Base-by-base conservation (phyloP, 768 basidiomycete genomes). In the Saitozyma podzolica region DNA sequence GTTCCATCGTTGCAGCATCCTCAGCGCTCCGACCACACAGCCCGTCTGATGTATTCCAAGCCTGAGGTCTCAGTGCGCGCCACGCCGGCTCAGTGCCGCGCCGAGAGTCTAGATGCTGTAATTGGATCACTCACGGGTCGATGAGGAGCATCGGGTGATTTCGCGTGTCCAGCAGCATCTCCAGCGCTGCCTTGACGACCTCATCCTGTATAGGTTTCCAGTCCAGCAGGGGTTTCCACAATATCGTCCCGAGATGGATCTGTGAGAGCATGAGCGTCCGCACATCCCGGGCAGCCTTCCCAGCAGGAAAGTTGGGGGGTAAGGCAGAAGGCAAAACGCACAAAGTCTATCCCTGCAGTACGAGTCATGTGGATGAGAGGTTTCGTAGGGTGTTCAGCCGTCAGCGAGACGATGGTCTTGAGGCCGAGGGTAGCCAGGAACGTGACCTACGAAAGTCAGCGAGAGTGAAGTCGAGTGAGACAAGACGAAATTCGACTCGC, bases 161-260 rank as follows among this genome's bases (percentile, higher is more conserved):
- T 20, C 69, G 40, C 37, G 55, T 57, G 58, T 74, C 70, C 39
- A 78, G 61, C 17, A 74, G 47, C 11, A 75, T 63, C 69, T 78
- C 76, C 29, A 78, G 65, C 2, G 72, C 61, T 5, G 68, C 50
- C 55, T 78, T 78, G 61, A 78, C 71, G 5, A 73, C 56, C 40
- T 78, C 74, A 50, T 78, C 74, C 41, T 67, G 67, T n/a, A 78
- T 72, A 6, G 76, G 76, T 58, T 71, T 72, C 71, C 72, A 76
- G 45, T 74, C 76, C 13, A 64, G 58, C 39, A 63, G 29, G 3
- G 66, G 66, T 50, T 69, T 51, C 65, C 72, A 78, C 8, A 73
- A 59, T 3, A 58, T 76, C 45, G 67, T 66, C 9, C 76, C 76
- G 5, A 78, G 57, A 49, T 74, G 76, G 9, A 76, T 59, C 76